Conservation (phyloP, 331 rosid species). For the Pyracantha coccinea region DNA sequence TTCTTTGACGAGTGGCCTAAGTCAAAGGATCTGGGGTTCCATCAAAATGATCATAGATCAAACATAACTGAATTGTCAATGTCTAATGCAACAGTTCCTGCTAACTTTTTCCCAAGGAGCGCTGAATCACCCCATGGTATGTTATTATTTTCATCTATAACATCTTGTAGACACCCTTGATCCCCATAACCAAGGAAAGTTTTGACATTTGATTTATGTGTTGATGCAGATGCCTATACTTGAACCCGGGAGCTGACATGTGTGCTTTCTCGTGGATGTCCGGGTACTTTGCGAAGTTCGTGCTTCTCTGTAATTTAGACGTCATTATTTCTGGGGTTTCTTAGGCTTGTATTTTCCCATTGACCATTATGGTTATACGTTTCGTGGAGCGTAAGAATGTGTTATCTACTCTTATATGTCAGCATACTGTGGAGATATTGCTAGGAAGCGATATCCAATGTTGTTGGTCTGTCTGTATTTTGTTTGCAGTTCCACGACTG, state of each 20-base stretch:
- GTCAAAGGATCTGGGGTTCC: slow-evolving; percentile 44
- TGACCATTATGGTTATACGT: neutral
- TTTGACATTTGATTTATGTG: slow-evolving; percentile 1
- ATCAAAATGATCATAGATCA: slow-evolving; percentile 46
- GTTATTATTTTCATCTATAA: neutral
- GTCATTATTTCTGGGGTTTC: neutral
- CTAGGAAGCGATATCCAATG: too few species aligned
- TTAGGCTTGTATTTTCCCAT: neutral
- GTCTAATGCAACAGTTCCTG: slow-evolving; percentile 51
- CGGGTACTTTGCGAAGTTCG: neutral
- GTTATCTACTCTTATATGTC: too few species aligned
- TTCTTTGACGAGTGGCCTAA: slow-evolving; percentile 59
- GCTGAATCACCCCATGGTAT: slow-evolving; percentile 55
- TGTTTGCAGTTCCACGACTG: too few species aligned
- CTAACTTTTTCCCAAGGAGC: slow-evolving; percentile 49
- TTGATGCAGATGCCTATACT: slow-evolving; percentile 11
- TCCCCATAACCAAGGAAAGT: neutral
- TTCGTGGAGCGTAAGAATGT: neutral
- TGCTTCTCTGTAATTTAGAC: neutral
- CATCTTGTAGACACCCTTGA: neutral
- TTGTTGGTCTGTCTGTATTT: too few species aligned
- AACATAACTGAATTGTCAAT: slow-evolving; percentile 61
- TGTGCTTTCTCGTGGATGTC: neutral
- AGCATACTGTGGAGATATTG: too few species aligned
- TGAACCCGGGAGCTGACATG: slow-evolving; percentile 4